Base-by-base conservation (phyloP, 179 eudicot genomes). In the Patellifolia procumbens region DNA sequence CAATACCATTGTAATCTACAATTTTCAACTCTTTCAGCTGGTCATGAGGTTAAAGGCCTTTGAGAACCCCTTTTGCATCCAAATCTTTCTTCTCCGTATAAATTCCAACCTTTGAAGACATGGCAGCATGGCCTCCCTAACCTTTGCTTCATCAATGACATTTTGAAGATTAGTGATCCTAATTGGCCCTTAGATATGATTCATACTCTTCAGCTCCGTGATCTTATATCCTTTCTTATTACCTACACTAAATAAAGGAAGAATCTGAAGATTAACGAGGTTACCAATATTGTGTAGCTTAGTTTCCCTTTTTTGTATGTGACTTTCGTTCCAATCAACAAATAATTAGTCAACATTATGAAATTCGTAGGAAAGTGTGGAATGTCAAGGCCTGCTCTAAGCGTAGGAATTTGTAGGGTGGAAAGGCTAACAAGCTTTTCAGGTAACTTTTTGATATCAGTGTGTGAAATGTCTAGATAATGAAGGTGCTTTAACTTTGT, bases 51-150 rank as follows among this genome's bases (percentile, higher is more conserved):
- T 69, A 29, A 13, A 69, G 59, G 42, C 42, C 59, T 1, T 1
- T 32, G 15, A 49, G 34, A 5, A 69, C 73, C 8, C 29, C 16
- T 2, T 34, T 11, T 68, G 59, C 24, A 7, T 10, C 49, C 5
- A 9, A 39, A 2, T 13, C 16, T 28, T 29, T 2, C 4, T 69
- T 24, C 5, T 31, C 73, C 73, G 49, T 29, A 13, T 3, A 12
- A 48, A 35, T 17, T 69, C 59, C 59, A 69, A 69, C 4, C 73
- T 69, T 48, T 29, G 37, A 48, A 69, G 59, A 37, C 0, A 48
- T 13, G 24, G 2, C 24, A 69, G 2, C 39, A 48, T 26, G 42
- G 73, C 73, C 5, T 49, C 24, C n/a, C 48, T 13, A 6, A 59
- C 73, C 17, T 69, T 37, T 0, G 2, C 42, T 2, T 15, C 39